Evolutionary conservation across 139 green algal species (phyloP).

Genomic region (Raphidocelis subcapitata): DNA sequence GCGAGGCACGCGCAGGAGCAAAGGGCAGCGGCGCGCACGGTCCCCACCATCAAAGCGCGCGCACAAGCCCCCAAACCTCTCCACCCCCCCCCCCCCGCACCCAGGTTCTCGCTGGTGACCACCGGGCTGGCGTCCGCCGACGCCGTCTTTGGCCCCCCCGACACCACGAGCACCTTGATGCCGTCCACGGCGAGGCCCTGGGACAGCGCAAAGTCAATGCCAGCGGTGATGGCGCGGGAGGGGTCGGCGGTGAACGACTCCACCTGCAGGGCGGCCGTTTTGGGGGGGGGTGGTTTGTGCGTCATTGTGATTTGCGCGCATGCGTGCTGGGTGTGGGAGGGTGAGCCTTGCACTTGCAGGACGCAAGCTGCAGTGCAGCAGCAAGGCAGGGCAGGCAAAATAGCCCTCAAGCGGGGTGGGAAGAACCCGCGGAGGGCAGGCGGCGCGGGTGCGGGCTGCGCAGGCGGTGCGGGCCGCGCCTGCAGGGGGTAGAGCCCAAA

Average conservation of each 20-base stretch:
- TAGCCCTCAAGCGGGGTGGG: too few species aligned
- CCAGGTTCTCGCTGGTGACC: constrained; percentile 32
- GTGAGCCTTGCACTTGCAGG: too few species aligned
- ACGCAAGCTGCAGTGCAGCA: too few species aligned
- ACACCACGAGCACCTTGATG: constrained; percentile 45
- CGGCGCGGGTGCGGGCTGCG: too few species aligned
- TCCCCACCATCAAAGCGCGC: too few species aligned
- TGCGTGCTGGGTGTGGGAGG: too few species aligned
- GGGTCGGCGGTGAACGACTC: neutral
- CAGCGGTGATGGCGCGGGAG: neutral
- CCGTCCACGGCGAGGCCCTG: constrained; percentile 26
- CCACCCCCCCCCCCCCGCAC: too few species aligned
- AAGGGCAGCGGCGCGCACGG: neutral
- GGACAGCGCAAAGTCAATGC: neutral
- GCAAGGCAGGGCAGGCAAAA: neutral
- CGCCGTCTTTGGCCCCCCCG: constrained; percentile 10
- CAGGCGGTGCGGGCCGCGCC: constrained; percentile 25
- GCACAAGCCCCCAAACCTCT: too few species aligned
- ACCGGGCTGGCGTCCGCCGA: constrained; percentile 36
- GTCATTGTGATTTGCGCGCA: too few species aligned
- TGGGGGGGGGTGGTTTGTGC: too few species aligned
- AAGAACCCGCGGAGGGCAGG: too few species aligned
- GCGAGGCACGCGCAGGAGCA: neutral
- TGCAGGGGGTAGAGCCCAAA: constrained; percentile 47
- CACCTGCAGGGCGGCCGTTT: too few species aligned